Conservation (phyloP, 306 rosid species). For the Trifolium subterraneum region DNA sequence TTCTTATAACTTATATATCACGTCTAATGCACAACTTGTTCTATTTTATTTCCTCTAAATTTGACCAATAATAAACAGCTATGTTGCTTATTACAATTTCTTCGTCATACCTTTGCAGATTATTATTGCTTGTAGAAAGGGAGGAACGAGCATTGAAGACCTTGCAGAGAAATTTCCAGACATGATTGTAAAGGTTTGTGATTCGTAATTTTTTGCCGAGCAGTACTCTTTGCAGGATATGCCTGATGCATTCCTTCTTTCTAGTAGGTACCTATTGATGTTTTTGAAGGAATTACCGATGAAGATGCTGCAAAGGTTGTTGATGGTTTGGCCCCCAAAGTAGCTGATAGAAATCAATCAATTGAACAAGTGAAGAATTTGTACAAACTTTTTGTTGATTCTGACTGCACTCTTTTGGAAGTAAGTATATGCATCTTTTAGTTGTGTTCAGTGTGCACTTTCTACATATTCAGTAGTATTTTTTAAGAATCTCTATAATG, state of each 20-base stretch:
- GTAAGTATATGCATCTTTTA: slow-evolving; percentile 58
- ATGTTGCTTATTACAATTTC: slow-evolving; percentile 28
- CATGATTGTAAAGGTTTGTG: slow-evolving; percentile 80
- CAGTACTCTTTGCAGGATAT: slow-evolving; percentile 32
- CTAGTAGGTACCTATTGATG: slow-evolving; percentile 89
- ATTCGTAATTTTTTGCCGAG: slow-evolving; percentile 35
- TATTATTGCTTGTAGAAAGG: slow-evolving; percentile 93
- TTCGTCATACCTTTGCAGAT: slow-evolving; percentile 61
- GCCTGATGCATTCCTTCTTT: slow-evolving; percentile 42
- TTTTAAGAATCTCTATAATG: slow-evolving; percentile 19
- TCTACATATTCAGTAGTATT: background rate
- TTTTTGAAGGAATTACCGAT: slow-evolving; percentile 89
- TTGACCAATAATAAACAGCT: background rate
- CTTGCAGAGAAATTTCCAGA: slow-evolving; percentile 98
- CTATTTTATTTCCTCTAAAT: slow-evolving; percentile 16
- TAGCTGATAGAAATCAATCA: slow-evolving; percentile 70
- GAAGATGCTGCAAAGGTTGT: slow-evolving; percentile 96
- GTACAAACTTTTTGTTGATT: slow-evolving; percentile 76
- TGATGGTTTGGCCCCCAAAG: slow-evolving; percentile 93
- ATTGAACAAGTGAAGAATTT: slow-evolving; percentile 98
- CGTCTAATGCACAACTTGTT: slow-evolving; percentile 3
- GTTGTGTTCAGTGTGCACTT: slow-evolving; percentile 28
- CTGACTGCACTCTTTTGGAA: slow-evolving; percentile 96
- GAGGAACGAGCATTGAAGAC: slow-evolving; percentile 99
- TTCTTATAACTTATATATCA: slow-evolving; percentile 23